phyloP scores from a whole-genome alignment of 108 stramenopile genomes.

The Schizochytrium sp. region DNA sequence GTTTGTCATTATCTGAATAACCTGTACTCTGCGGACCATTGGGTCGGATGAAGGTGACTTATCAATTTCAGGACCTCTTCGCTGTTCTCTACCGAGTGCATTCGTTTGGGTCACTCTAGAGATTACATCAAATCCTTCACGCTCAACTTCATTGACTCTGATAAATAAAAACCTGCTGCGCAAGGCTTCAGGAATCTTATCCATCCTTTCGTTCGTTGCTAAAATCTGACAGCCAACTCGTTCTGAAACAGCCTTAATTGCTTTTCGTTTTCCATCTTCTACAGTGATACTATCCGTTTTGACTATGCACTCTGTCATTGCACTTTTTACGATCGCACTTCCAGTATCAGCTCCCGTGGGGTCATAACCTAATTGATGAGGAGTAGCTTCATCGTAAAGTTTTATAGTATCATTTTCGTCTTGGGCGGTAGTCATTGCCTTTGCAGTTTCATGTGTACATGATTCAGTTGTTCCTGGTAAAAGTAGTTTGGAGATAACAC shows the following conservation, averaged over 20 bases:
- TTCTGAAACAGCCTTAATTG: neutral
- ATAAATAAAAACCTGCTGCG: neutral
- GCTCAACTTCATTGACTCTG: neutral
- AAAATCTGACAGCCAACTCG: neutral
- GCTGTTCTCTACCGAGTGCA: neutral
- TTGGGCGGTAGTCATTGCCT: neutral
- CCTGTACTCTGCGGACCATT: neutral
- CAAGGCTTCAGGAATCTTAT: neutral
- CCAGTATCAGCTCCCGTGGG: neutral
- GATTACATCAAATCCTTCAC: neutral
- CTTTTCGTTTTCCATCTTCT: neutral
- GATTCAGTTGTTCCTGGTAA: neutral
- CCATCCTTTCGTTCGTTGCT: neutral
- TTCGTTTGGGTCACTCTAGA: neutral
- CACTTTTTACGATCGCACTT: neutral
- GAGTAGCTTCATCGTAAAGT: neutral
- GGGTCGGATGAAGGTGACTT: neutral
- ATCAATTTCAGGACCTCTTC: too few relatives aligned
- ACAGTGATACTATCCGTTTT: neutral
- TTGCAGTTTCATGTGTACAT: neutral
- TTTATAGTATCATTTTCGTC: neutral
- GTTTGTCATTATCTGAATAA: neutral
- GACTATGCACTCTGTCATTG: neutral
- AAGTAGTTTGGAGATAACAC: neutral
- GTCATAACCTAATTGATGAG: neutral